These are phyloP conservation scores for Orbilia oligospora DNA, from an alignment of 2,329 filamentous ascomycete species.

Conservation along the genomic window DNA sequence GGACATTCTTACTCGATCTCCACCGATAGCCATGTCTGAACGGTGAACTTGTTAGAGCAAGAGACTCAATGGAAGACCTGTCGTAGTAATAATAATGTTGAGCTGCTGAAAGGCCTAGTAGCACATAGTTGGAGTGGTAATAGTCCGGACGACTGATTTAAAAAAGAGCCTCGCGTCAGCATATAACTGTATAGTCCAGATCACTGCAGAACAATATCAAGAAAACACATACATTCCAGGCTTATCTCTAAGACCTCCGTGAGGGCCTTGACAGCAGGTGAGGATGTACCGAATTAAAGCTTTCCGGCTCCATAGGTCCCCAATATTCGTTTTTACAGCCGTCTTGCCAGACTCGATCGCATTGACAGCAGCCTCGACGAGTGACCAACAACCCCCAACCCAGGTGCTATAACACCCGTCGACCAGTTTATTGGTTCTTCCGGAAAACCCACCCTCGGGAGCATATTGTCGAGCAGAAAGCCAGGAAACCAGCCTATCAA, in stretches of 20 bases:
- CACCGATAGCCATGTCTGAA: slow-evolving; percentile 45
- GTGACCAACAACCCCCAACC: slow-evolving; percentile 94
- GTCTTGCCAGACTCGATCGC: slow-evolving; percentile 20
- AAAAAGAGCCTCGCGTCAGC: background rate
- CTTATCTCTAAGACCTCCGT: slow-evolving; percentile 92
- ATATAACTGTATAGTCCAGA: background rate
- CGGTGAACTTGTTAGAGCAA: slow-evolving; percentile 15
- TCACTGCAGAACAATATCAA: background rate
- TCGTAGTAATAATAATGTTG: slow-evolving; percentile 63
- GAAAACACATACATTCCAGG: slow-evolving; percentile 81
- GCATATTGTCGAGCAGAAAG: slow-evolving; percentile 89
- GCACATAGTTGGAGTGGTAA: slow-evolving; percentile 64
- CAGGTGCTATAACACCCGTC: slow-evolving; percentile 99
- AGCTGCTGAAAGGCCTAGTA: slow-evolving; percentile 62
- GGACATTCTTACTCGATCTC: slow-evolving; percentile 55
- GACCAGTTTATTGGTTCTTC: slow-evolving; percentile 96
- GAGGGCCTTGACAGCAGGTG: slow-evolving; percentile 84
- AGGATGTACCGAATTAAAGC: slow-evolving; percentile 91
- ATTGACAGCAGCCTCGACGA: slow-evolving; percentile 84
- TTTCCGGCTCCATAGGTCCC: slow-evolving; percentile 82
- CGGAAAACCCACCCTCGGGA: slow-evolving; percentile 92
- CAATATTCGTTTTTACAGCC: slow-evolving; percentile 60
- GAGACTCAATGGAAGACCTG: background rate
- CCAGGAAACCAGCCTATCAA: slow-evolving; percentile 85
- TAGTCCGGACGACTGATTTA: slow-evolving; percentile 61